phyloP scores from a whole-genome alignment of 2,329 filamentous ascomycete species.

The Scytalidium lignicola region DNA sequence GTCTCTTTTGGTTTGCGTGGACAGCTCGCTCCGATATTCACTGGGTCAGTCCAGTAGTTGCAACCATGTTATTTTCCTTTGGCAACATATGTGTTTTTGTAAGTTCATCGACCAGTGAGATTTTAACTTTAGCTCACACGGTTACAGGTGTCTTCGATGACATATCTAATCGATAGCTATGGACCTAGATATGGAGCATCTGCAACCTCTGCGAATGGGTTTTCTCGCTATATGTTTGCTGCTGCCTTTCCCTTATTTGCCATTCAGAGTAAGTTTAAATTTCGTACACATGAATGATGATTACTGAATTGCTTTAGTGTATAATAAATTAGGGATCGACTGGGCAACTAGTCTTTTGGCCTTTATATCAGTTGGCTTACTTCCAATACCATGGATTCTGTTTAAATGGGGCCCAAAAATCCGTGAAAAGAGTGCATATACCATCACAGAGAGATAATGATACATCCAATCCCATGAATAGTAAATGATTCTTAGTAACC shows the following conservation, averaged over 20 bases:
- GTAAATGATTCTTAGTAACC: too few species aligned
- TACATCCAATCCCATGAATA: too few species aligned
- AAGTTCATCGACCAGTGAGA: background rate
- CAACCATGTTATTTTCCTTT: constrained; percentile 50
- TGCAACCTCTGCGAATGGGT: constrained; percentile 1
- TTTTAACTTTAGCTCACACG: background rate
- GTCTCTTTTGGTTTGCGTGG: constrained; percentile 57
- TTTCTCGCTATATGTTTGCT: background rate
- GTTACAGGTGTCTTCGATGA: background rate
- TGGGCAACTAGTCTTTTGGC: constrained; percentile 36
- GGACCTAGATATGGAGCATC: background rate
- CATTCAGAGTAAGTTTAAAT: background rate
- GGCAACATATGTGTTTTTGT: constrained; percentile 53
- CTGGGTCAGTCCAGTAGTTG: constrained; percentile 45
- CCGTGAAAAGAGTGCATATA: constrained; percentile 1
- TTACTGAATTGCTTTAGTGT: constrained; percentile 22
- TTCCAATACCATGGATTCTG: constrained; percentile 38
- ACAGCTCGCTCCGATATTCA: constrained; percentile 37
- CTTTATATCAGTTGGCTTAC: constrained; percentile 34
- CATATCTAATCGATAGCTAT: constrained; percentile 2
- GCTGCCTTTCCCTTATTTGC: background rate
- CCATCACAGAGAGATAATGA: background rate
- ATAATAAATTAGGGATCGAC: constrained; percentile 29
- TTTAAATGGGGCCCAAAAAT: constrained; percentile 28
- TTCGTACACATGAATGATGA: background rate